Evolutionary conservation across 495 filamentous ascomycete genomes (phyloP), one percentile per base, ranked within the genome.

Genomic region (Evansstolkia leycettana): DNA sequence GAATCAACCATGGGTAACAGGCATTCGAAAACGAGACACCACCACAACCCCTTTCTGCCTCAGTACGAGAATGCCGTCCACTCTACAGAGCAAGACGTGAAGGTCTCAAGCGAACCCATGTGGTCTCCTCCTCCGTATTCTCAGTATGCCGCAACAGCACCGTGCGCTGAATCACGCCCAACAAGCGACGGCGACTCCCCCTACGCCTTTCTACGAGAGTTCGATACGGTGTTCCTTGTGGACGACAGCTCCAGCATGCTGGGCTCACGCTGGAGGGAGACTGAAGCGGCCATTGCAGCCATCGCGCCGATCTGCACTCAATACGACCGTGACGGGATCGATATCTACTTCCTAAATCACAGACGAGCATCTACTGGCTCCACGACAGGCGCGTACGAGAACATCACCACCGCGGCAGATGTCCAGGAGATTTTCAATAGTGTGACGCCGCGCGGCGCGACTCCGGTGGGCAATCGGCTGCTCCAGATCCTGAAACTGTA

Each of bases 141-240:
- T 4, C 36, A 26, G 13, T 11, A 36, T 36, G 33, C 25, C 33
- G 17, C 29, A 37, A 13, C 24, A 31, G 34, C 2, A 17, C 25
- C 28, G 31, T n/a, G n/a, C n/a, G n/a, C n/a, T n/a, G n/a, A n/a
- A n/a, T n/a, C n/a, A n/a, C n/a, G n/a, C n/a, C n/a, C n/a, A n/a
- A n/a, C n/a, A n/a, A n/a, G n/a, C 28, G 39, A 41, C 31, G 4
- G 16, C 6, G 60, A 65, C 36, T 55, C 55, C 4, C 73, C 65
- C 1, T 92, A 84, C 52, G 70, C 75, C n/a, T 92, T 94, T 58
- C 84, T 96, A 17, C 43, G 46, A n/a, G 69, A 69, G 32, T 96
- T 94, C 57, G 84, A 96, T 67, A 96, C 88, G 18, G 58, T 89
- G 37, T 90, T 98, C 63, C 62, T 98, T 0, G 84, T 98, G 53